These are phyloP conservation scores for Cordyceps cicadae DNA, from an alignment of 2,329 filamentous ascomycete species.

Conservation along the genomic window DNA sequence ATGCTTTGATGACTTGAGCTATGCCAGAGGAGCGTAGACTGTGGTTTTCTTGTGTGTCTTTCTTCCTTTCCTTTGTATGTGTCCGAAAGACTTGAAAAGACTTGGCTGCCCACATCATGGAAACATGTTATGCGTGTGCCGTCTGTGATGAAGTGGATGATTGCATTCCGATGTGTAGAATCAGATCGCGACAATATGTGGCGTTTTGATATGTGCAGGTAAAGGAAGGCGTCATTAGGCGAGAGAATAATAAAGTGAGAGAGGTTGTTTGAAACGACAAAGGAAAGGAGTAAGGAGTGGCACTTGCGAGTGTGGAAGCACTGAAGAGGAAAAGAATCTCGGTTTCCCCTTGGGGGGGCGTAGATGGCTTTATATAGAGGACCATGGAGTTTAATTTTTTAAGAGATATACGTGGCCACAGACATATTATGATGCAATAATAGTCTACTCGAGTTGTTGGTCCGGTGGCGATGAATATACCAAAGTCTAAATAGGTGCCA, in stretches of 20 bases:
- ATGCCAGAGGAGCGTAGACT: neutral
- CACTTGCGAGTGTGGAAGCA: constrained; percentile 1
- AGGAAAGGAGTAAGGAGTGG: neutral
- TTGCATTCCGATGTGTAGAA: neutral
- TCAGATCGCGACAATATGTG: neutral
- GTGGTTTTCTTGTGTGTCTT: neutral
- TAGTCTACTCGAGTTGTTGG: too few relatives aligned
- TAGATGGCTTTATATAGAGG: neutral
- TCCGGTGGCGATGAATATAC: too few relatives aligned
- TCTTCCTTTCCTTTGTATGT: neutral
- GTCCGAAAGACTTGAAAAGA: too few relatives aligned
- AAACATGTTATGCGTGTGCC: neutral
- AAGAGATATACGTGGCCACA: neutral
- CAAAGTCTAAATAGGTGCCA: too few relatives aligned
- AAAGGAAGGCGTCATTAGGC: neutral
- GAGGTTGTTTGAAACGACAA: neutral
- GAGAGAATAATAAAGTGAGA: neutral
- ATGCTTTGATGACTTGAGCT: neutral
- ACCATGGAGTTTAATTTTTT: too few relatives aligned
- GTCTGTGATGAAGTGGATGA: neutral
- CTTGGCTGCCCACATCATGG: neutral
- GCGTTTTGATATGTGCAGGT: neutral
- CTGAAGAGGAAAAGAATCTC: neutral
- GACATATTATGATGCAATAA: too few relatives aligned
- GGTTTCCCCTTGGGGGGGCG: neutral